Conservation (phyloP, 2,329 filamentous ascomycete species). For the Beauveria caledonica region DNA sequence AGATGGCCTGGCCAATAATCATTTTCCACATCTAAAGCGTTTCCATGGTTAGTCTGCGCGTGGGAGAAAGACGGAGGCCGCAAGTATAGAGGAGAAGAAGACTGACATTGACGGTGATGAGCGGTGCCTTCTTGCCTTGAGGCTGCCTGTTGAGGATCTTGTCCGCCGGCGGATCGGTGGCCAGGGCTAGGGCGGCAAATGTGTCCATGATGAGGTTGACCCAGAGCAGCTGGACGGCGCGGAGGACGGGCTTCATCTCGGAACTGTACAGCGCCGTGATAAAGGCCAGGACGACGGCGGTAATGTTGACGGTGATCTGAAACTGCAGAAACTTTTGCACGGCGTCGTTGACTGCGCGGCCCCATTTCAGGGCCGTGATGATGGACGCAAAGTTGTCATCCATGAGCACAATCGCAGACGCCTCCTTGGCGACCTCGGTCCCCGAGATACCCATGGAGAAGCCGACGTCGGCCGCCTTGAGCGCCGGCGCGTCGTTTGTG, state of each 20-base stretch:
- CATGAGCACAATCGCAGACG: conserved; percentile 52
- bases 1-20: conserved; percentile 54
- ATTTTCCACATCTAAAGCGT: conserved; percentile 61
- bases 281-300: conserved; percentile 51
- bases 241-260: conserved; percentile 46
- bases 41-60: conserved; percentile 1
- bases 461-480: conserved; percentile 54
- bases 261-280: conserved; percentile 46
- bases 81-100: background rate
- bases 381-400: conserved; percentile 54
- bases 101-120: conserved; percentile 53
- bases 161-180: conserved; percentile 53
- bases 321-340: conserved; percentile 59
- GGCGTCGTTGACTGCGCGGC: conserved; percentile 53
- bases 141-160: conserved; percentile 47
- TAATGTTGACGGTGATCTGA: conserved; percentile 56
- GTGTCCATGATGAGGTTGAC: conserved; percentile 59
- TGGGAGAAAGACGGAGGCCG: no score
- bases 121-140: conserved; percentile 56
- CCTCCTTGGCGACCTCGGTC: conserved; percentile 55
- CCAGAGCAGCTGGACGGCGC: conserved; percentile 53
- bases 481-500: conserved; percentile 52
- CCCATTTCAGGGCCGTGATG: conserved; percentile 55
- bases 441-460: conserved; percentile 56
- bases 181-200: conserved; percentile 58